Conservation (phyloP, 805 yeast species). For the Candida insectalens region DNA sequence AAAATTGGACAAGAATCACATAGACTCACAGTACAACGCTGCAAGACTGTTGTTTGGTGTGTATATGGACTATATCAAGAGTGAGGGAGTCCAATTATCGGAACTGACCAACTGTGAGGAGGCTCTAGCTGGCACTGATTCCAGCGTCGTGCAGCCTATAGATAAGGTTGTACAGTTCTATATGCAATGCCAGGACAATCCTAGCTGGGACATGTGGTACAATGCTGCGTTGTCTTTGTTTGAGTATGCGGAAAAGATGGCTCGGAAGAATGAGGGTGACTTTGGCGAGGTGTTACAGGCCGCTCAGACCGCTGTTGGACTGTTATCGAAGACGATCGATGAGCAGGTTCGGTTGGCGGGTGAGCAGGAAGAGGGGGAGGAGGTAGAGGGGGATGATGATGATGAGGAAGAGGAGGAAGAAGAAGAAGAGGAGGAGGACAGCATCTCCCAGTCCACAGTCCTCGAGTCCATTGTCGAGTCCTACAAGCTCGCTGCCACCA, state of each 20-base stretch:
- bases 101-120: constrained; percentile 25
- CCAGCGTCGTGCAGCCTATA: constrained; percentile 30
- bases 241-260: constrained; percentile 33
- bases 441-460: constrained; percentile 16
- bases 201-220: constrained; percentile 32
- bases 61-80: constrained; percentile 37
- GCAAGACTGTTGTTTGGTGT: constrained; percentile 51
- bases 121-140: constrained; percentile 18
- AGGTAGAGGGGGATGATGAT: background rate
- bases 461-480: constrained; percentile 16
- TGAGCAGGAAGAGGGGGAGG: background rate
- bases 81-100: constrained; percentile 32
- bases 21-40: constrained; percentile 51
- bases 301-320: constrained; percentile 11
- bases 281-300: constrained; percentile 11
- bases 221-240: constrained; percentile 38
- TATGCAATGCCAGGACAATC: constrained; percentile 26
- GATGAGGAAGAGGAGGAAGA: constrained; percentile 1
- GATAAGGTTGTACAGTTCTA: constrained; percentile 27
- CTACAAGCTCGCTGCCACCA: constrained; percentile 16
- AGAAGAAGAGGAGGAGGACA: constrained; percentile 4
- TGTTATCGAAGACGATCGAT: constrained; percentile 21
- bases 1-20: constrained; percentile 10
- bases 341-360: constrained; percentile 16
- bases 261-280: constrained; percentile 8